Evolutionary conservation across 768 basidiomycete genomes (phyloP), one percentile per base, ranked within the genome.

Genomic region (Boletus sp.): DNA sequence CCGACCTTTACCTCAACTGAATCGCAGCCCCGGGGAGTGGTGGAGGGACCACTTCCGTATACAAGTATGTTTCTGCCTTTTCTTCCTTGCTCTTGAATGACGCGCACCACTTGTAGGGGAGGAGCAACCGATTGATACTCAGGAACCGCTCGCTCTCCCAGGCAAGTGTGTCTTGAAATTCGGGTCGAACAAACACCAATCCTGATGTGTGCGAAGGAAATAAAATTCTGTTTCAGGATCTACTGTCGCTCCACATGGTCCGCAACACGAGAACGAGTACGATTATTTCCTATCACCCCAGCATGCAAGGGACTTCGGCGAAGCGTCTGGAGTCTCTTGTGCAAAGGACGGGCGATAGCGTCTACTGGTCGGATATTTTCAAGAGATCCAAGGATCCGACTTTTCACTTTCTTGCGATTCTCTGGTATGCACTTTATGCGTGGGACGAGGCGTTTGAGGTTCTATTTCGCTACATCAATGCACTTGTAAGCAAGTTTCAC

Each of bases 401-500:
- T 0, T 70, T 74, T 38, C 49, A 69, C 40, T 59, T 72, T 19
- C 63, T 74, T 29, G 72, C 77, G 27, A 69, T 79, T 17, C 64
- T 84, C 33, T 85, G 83, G 83, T 82, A 83, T 51, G 77, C 80
- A 3, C 65, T 83, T 8, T 84, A 85, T 56, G 75, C 79, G 2
- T 85, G 83, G 82, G 83, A 85, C 50, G 81, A 85, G 63, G 70
- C 80, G 0, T 72, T 83, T 23, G 81, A 83, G 57, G 62, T 66
- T 14, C 59, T 85, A 32, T 82, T 79, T 56, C 42, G 53, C 17
- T 81, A 85, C 61, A 77, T 84, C 21, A 77, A 75, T 47, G 69
- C 51, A 52, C 67, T 85, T 68, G 81, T 82, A 63, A 10, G 59
- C 4, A 3, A 19, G 38, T 7, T 23, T 33, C 19, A 23, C n/a